phyloP scores from a whole-genome alignment of 73 alveolate species.

The Paramecium bursaria region DNA sequence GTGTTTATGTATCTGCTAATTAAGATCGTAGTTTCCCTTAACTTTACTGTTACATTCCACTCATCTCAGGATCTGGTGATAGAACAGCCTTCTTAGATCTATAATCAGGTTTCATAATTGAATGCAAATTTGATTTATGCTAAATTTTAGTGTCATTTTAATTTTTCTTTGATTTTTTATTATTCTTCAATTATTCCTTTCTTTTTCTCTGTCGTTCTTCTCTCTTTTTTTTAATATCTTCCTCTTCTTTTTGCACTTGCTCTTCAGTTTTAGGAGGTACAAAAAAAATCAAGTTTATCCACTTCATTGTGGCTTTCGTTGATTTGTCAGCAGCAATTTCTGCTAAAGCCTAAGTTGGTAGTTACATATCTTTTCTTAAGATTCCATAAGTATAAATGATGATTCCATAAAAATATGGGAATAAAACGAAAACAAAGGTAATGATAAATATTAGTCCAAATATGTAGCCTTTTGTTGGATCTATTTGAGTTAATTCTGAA shows the following conservation, averaged over 20 bases:
- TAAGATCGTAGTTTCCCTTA: neutral
- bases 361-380: slow-evolving; percentile 1
- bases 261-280: slow-evolving; percentile 42
- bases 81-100: neutral
- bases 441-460: neutral
- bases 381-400: slow-evolving; percentile 37
- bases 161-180: neutral
- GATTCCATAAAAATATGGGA: slow-evolving; percentile 39
- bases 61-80: neutral
- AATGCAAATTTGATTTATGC: neutral
- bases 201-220: slow-evolving; percentile 33
- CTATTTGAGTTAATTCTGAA: neutral
- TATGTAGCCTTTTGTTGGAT: neutral
- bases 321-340: slow-evolving; percentile 56
- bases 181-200: slow-evolving; percentile 33
- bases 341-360: slow-evolving; percentile 20
- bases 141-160: neutral
- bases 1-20: neutral
- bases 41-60: neutral
- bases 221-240: too few species aligned
- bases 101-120: neutral
- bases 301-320: slow-evolving; percentile 37
- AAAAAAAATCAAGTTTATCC: slow-evolving; percentile 17
- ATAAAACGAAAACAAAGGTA: neutral
- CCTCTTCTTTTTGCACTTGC: slow-evolving; percentile 7